phyloP scores from a whole-genome alignment of 139 green algal species.

The Pedinophyceae sp. region DNA sequence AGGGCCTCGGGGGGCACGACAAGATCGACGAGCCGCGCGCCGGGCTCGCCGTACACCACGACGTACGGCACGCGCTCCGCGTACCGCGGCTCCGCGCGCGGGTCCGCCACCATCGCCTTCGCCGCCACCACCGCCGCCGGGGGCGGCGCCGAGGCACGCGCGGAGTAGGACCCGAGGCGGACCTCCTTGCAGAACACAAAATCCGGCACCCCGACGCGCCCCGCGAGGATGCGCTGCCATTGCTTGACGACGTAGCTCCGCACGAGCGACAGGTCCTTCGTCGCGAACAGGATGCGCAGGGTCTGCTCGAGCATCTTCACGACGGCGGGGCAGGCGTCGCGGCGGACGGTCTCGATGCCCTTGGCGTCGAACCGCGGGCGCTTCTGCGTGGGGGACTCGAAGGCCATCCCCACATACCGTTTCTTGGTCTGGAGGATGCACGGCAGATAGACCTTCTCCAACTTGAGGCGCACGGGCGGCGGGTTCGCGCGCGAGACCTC shows the following conservation, averaged over 20 bases:
- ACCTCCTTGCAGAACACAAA: constrained; percentile 86
- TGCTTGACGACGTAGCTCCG: constrained; percentile 64
- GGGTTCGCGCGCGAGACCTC: constrained; percentile 75
- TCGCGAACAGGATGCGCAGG: constrained; percentile 70
- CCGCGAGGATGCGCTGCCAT: constrained; percentile 70
- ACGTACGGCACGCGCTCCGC: constrained; percentile 85
- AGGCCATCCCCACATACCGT: constrained; percentile 85
- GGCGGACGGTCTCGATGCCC: constrained; percentile 87
- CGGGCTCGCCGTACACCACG: constrained; percentile 36
- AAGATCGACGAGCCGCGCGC: constrained; percentile 55
- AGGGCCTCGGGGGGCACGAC: constrained; percentile 55
- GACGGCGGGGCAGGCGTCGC: constrained; percentile 80
- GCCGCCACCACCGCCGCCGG: constrained; percentile 77
- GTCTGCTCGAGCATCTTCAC: constrained; percentile 69
- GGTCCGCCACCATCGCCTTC: constrained; percentile 59
- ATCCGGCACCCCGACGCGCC: constrained; percentile 66
- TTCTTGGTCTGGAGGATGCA: constrained; percentile 74
- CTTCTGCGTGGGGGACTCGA: constrained; percentile 53
- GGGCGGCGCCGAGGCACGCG: constrained; percentile 37
- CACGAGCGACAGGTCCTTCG: constrained; percentile 55
- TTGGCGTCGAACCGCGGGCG: constrained; percentile 58
- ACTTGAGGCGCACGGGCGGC: constrained; percentile 68
- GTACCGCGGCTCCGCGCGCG: constrained; percentile 65
- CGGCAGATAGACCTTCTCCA: constrained; percentile 71
- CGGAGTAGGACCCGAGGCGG: constrained; percentile 60